Percentiles rank a stretch among this genome's conserved stretches.
These are phyloP conservation scores for Sisymbrium altissimum DNA, from an alignment of 345 rosid species.

Conservation along the genomic window DNA sequence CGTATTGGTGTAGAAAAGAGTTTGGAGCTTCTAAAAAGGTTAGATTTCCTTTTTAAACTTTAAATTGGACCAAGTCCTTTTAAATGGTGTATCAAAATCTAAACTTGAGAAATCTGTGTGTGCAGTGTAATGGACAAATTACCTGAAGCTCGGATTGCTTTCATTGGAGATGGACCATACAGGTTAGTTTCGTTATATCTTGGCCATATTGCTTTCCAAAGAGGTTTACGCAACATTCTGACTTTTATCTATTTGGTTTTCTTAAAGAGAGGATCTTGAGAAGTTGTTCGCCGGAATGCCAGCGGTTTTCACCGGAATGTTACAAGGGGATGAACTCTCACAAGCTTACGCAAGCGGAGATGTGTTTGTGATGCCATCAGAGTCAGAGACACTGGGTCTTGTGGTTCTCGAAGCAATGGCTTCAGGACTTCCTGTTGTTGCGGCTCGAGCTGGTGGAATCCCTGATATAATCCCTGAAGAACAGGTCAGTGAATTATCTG, in stretches of 20 bases:
- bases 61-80: neutral
- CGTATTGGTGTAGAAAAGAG: constrained; percentile 96
- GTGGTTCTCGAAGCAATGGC: constrained; percentile 98
- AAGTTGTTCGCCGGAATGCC: constrained; percentile 82
- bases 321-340: constrained; percentile 89
- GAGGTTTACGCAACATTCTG: neutral
- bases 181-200: constrained; percentile 39
- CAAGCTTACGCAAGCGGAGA: constrained; percentile 98
- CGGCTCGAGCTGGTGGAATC: constrained; percentile 89
- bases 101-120: constrained; percentile 10
- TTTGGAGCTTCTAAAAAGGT: constrained; percentile 93
- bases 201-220: neutral
- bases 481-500: constrained; percentile 69
- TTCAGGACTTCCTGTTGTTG: constrained; percentile 91
- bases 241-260: neutral
- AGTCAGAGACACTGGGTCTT: constrained; percentile 93
- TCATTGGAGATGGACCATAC: constrained; percentile 95
- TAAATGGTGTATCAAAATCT: neutral
- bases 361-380: constrained; percentile 94
- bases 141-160: constrained; percentile 85
- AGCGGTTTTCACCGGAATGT: constrained; percentile 87
- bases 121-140: constrained; percentile 91
- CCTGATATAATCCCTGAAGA: constrained; percentile 93
- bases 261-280: constrained; percentile 76
- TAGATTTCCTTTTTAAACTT: constrained; percentile 6